Percentiles rank a stretch among this genome's conserved stretches.
These are phyloP conservation scores for Suillus clintonianus DNA, from an alignment of 768 basidiomycete genomes.

Conservation along the genomic window DNA sequence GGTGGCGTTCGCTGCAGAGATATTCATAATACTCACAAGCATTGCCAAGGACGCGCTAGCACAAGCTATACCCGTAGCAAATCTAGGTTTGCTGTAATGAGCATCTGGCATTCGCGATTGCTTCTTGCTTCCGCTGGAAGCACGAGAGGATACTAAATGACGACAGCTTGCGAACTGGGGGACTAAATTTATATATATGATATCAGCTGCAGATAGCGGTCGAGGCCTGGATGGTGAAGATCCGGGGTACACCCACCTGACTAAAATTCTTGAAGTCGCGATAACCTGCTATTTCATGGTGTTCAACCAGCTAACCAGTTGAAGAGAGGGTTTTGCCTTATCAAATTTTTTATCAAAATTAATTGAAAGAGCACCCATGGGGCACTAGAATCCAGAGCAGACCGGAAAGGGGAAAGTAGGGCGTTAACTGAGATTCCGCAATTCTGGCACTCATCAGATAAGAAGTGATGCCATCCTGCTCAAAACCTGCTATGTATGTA, in stretches of 20 bases:
- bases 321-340: background rate
- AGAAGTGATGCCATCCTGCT: background rate
- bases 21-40: background rate
- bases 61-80: background rate
- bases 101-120: background rate
- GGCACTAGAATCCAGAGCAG: background rate
- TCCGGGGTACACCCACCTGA: background rate
- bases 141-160: background rate
- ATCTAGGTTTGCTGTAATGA: background rate
- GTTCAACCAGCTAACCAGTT: background rate
- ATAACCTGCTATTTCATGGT: background rate
- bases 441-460: background rate
- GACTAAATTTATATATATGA: background rate
- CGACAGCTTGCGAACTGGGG: background rate
- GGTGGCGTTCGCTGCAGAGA: background rate
- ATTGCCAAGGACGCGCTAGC: background rate
- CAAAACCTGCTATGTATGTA: background rate
- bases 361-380: background rate
- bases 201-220: background rate
- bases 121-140: background rate
- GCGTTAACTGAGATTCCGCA: background rate
- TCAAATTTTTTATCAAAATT: background rate
- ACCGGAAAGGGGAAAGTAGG: background rate
- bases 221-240: background rate
- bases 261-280: background rate